Percentiles rank a stretch among this genome's conserved stretches.
Conservation (phyloP, 768 basidiomycete genomes). For the Hygrophorus russula region DNA sequence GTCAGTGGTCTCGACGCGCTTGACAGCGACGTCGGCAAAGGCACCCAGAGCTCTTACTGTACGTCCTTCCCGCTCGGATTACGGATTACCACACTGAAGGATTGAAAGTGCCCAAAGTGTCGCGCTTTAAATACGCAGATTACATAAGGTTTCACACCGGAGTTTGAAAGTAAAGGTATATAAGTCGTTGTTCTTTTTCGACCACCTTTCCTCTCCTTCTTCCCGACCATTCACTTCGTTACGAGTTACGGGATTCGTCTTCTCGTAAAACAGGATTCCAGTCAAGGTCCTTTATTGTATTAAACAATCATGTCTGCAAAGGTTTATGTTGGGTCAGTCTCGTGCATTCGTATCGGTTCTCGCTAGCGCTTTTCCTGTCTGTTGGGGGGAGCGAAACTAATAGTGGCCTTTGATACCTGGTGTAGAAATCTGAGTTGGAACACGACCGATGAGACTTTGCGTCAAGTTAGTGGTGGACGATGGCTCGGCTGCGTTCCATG, state of each 20-base stretch:
- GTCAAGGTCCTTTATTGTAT: conserved; percentile 38
- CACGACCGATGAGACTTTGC: conserved; percentile 88
- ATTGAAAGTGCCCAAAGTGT: too few species aligned
- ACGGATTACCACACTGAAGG: too few species aligned
- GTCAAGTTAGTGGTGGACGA: conserved; percentile 65
- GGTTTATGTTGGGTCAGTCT: conserved; percentile 93
- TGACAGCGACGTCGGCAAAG: too few species aligned
- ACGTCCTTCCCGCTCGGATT: too few species aligned
- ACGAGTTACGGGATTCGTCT: conserved; percentile 46
- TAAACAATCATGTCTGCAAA: conserved; percentile 61
- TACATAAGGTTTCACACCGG: conserved; percentile 20
- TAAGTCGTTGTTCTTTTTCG: conserved; percentile 25
- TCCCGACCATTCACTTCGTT: conserved; percentile 39
- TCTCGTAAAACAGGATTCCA: conserved; percentile 38
- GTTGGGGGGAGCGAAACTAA: conserved; percentile 43
- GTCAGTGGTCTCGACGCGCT: too few species aligned
- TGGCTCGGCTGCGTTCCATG: conserved; percentile 19
- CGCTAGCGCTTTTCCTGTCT: conserved; percentile 35
- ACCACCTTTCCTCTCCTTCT: conserved; percentile 26
- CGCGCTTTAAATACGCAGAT: too few species aligned
- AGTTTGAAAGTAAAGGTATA: conserved; percentile 37
- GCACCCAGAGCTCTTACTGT: too few species aligned
- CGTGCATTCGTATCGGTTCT: conserved; percentile 36
- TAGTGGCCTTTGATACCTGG: conserved; percentile 35
- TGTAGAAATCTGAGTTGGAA: conserved; percentile 93